Evolutionary conservation across 345 rosid species (phyloP).

Genomic region (Citrus sp.): DNA sequence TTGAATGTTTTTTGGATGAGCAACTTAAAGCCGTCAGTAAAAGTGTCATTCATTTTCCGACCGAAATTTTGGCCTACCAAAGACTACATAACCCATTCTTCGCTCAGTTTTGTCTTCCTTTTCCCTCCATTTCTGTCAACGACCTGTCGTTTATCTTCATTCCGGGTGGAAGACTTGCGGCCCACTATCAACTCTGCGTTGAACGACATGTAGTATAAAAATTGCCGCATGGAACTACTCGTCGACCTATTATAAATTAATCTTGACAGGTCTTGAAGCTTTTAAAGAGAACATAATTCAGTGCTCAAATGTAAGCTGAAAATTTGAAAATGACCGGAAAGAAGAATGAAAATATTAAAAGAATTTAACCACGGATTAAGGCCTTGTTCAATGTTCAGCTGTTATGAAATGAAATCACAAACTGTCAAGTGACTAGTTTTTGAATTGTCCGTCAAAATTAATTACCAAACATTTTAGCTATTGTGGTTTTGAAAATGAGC

Average conservation of each 20-base stretch:
- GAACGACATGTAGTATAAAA: not conserved
- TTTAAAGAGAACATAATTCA: not conserved
- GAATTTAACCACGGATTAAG: not conserved
- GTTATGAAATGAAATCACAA: not conserved
- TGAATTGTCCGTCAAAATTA: too few species aligned
- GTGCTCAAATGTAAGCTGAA: not conserved
- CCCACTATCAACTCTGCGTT: not conserved
- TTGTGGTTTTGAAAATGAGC: too few species aligned
- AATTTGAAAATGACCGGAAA: not conserved
- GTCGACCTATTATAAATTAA: not conserved
- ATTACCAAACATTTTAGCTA: too few species aligned
- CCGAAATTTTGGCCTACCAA: not conserved
- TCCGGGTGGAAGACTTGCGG: not conserved
- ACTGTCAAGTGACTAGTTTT: too few species aligned
- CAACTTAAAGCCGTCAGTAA: not conserved
- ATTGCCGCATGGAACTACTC: not conserved
- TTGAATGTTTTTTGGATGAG: not conserved
- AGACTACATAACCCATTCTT: not conserved
- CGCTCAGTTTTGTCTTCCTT: not conserved
- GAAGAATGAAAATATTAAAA: not conserved
- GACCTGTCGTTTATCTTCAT: not conserved
- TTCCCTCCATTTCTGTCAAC: not conserved
- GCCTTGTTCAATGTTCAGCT: not conserved
- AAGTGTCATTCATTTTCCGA: not conserved
- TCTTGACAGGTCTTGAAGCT: not conserved